These are phyloP conservation scores for Aspergillus jensenii DNA, from an alignment of 2,329 filamentous ascomycete genomes.

Conservation along the genomic window DNA sequence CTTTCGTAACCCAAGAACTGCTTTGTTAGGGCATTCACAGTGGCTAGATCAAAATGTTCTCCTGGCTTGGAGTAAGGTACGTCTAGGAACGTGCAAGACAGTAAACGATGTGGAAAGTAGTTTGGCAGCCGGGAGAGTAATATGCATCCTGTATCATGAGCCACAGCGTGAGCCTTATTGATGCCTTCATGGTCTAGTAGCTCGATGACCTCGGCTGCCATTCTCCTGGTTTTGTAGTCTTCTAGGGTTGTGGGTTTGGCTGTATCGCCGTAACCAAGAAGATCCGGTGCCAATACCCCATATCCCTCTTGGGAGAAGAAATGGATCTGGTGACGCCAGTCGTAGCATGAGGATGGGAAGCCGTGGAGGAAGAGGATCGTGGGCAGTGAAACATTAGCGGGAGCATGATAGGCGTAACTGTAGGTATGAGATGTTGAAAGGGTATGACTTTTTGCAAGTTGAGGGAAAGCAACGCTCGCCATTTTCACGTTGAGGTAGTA, in stretches of 20 bases:
- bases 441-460: slow-evolving; percentile 13
- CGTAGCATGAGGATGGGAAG: slow-evolving; percentile 48
- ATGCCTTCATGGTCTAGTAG: slow-evolving; percentile 31
- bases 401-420: slow-evolving; percentile 30
- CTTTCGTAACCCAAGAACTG: slow-evolving; percentile 21
- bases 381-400: slow-evolving; percentile 14
- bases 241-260: slow-evolving; percentile 28
- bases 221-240: slow-evolving; percentile 30
- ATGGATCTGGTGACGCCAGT: slow-evolving; percentile 44
- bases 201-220: slow-evolving; percentile 35
- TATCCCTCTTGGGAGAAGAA: slow-evolving; percentile 39
- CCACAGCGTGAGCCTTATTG: slow-evolving; percentile 21
- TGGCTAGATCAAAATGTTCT: slow-evolving; percentile 21
- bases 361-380: slow-evolving; percentile 52
- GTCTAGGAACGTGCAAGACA: slow-evolving; percentile 20
- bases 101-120: slow-evolving; percentile 21
- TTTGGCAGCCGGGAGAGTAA: slow-evolving; percentile 27
- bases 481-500: slow-evolving; percentile 1
- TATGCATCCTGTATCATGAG: slow-evolving; percentile 26
- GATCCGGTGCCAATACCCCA: slow-evolving; percentile 46
- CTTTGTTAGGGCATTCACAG: slow-evolving; percentile 21
- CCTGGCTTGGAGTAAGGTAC: slow-evolving; percentile 23
- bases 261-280: slow-evolving; percentile 42
- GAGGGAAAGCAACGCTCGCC: slow-evolving; percentile 21
- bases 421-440: slow-evolving; percentile 22